Evolutionary conservation across 345 rosid species (phyloP), one percentile per base, ranked within the genome.

Genomic region (Trapa incisa): DNA sequence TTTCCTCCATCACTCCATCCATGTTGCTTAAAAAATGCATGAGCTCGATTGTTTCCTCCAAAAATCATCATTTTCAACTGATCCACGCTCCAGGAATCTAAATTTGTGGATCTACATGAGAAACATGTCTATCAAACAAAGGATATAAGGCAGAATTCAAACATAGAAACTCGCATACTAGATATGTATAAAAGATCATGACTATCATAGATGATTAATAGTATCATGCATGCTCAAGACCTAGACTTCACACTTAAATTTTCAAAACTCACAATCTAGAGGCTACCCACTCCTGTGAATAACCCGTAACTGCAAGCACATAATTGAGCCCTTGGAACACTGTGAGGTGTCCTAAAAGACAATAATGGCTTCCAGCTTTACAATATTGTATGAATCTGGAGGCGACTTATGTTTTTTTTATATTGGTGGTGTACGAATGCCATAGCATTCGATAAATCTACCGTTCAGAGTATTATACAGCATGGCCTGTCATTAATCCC

Each of bases 31-130:
- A 94, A 94, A 77, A 94, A 94, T 64, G 68, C 89, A 16, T 89
- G 96, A 9, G 96, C 97, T 47, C 93, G 88, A 77, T 87, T 86
- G 74, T 94, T 94, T 75, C 99, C 99, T 67, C 97, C 97, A 69
- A 74, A 86, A 57, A 73, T 64, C 97, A 94, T 91, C 79, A 75
- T 83, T 80, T 73, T 91, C 82, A 94, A 70, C 71, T 94, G 99
- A 74, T 94, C 99, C 22, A 84, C 74, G 75, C 73, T 83, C 99
- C 99, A 94, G 15, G 97, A 87, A 75, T 94, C 97, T 75, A 94
- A 79, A 81, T 89, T 94, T 22, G 99, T 91, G 37, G 97, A 94
- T 86, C 99, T 94, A 64, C 52, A 78, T 37, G 53, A 39, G 53
- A 65, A 57, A 58, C 11, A 33, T 22, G 29, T 41, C 43, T 41